Base-by-base conservation (phyloP, 352 stramenopile species). In the Detonula confervacea region DNA sequence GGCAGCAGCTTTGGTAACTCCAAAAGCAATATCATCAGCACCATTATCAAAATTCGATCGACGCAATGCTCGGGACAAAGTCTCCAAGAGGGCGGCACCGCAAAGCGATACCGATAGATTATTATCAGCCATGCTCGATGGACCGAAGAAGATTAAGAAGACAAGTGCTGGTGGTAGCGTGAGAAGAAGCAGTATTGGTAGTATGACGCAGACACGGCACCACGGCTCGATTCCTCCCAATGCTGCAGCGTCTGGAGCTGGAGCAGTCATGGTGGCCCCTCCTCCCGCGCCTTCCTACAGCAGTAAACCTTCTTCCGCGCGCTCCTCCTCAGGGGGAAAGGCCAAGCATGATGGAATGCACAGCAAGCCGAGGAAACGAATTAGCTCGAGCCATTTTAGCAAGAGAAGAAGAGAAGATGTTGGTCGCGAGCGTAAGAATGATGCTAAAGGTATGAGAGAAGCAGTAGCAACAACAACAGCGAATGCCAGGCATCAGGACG, bases 81-180 rank as follows among this genome's bases (percentile, higher is more conserved):
- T 46, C 20, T 44, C 22, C 6, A 52, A 49, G 29, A 39, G 52
- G 27, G 6, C 11, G 4, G n/a, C 47, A 8, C 59, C 69, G 3
- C 46, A 29, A 18, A 71, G 59, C 4, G 24, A 24, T 1, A 71
- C 69, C 5, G 69, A 78, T 61, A 25, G 39, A 8, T 49, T 14
- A n/a, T 25, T 78, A 0, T 20, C 60, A 7, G 51, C 69, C 14
- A 33, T 78, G 35, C 59, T 78, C 18, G 69, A 78, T 46, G 59
- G 51, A 9, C 20, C 29, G 25, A 55, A 14, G 20, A 59, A 44
- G 30, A 78, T 25, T 9, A 16, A 47, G 25, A 64, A 67, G 24
- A 33, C 9, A 30, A 52, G 1, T 14, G 7, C 12, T 54, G 24
- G 27, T 52, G 46, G 29, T 11, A 12, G 9, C 6, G 11, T 42